Conservation (phyloP, 2,329 filamentous ascomycete genomes). For the Plenodomus biglobosus region DNA sequence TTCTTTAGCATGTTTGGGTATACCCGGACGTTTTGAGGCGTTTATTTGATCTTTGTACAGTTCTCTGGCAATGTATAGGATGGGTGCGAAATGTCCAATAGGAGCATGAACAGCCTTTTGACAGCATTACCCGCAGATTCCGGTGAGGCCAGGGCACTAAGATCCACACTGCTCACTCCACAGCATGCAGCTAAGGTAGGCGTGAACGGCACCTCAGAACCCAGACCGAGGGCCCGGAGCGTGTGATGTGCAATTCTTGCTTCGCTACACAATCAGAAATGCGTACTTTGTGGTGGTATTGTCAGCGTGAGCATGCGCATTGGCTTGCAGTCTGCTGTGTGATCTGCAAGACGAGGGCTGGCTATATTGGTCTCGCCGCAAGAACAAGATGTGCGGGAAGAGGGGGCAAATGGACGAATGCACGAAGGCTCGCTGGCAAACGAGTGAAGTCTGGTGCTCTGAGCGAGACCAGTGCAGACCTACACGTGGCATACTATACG, state of each 20-base stretch:
- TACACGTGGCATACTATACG: conserved; percentile 21
- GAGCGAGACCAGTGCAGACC: not conserved
- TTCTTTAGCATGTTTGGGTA: not conserved
- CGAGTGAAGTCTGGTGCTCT: conserved; percentile 2
- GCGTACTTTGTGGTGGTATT: not conserved
- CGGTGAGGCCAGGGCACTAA: not conserved
- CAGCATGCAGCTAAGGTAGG: conserved; percentile 12
- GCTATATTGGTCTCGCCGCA: not conserved
- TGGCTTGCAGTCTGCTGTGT: not conserved
- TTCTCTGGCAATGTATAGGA: not conserved
- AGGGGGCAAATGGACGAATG: not conserved
- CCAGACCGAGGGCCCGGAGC: not conserved
- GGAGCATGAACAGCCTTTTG: not conserved
- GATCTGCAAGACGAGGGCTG: not conserved
- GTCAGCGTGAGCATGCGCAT: not conserved
- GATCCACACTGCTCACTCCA: not conserved
- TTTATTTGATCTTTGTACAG: not conserved
- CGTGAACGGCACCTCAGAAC: conserved; percentile 7
- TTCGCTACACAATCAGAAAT: not conserved
- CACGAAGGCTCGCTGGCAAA: conserved; percentile 1
- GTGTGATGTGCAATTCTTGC: not conserved
- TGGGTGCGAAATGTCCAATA: not conserved
- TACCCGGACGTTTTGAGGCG: not conserved
- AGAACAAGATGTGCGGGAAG: not conserved
- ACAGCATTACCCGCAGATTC: not conserved